These are phyloP conservation scores for Podaxis sp. DNA, from an alignment of 768 basidiomycete species.

Conservation along the genomic window DNA sequence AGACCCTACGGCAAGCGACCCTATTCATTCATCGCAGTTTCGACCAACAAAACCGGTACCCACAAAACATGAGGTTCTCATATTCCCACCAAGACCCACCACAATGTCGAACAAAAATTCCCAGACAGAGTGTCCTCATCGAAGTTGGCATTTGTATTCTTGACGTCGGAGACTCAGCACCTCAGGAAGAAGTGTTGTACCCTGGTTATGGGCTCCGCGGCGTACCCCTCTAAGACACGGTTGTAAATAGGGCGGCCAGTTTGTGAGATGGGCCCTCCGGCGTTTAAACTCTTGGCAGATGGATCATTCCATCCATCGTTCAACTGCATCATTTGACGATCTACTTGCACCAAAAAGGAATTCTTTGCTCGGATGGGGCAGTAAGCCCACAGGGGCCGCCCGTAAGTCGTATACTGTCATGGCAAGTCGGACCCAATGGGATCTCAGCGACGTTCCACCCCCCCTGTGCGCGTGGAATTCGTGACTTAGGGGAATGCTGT, in stretches of 20 bases:
- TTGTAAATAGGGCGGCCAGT: no score
- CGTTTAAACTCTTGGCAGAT: no score
- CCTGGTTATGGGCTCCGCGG: neutral
- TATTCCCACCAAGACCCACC: no score
- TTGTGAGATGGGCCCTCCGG: no score
- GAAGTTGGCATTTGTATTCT: neutral
- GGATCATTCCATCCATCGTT: no score
- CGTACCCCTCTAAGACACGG: neutral
- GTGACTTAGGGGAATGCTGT: neutral
- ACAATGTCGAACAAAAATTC: neutral
- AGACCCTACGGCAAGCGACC: no score
- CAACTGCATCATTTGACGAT: no score
- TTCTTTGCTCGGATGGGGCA: neutral
- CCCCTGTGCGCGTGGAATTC: no score
- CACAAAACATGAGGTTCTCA: no score
- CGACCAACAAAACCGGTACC: no score
- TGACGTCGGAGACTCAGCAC: neutral
- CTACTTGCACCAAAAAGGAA: neutral
- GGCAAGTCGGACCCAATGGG: neutral
- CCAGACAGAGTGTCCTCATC: no score
- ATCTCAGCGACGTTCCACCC: neutral
- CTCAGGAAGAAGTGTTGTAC: neutral
- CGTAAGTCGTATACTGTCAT: neutral
- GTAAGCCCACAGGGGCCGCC: neutral
- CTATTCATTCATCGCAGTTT: no score